These are phyloP conservation scores for Paxillus ammoniavirescens DNA, from an alignment of 768 basidiomycete species.

Conservation along the genomic window DNA sequence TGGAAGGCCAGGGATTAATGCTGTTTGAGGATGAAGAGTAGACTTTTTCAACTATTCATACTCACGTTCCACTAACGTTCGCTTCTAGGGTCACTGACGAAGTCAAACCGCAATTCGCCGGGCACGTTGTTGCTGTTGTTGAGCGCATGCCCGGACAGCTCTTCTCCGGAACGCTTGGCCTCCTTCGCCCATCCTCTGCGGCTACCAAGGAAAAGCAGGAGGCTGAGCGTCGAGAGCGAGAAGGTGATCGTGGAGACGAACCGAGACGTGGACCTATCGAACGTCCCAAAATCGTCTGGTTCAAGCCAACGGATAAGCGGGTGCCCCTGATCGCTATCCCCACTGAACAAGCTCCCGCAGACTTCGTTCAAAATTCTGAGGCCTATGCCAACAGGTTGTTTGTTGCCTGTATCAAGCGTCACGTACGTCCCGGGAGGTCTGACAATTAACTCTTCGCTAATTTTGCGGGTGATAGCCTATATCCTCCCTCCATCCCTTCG, in stretches of 20 bases:
- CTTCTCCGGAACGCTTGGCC: slow-evolving; percentile 95
- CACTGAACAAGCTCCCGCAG: slow-evolving; percentile 94
- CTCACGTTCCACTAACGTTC: slow-evolving; percentile 10
- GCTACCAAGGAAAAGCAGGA: slow-evolving; percentile 99
- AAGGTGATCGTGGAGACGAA: slow-evolving; percentile 88
- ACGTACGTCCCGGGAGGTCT: slow-evolving; percentile 53
- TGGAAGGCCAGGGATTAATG: slow-evolving; percentile 96
- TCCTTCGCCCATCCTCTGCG: slow-evolving; percentile 92
- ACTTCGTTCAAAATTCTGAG: slow-evolving; percentile 95
- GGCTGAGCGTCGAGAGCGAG: slow-evolving; percentile 94
- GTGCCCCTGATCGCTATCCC: slow-evolving; percentile 98
- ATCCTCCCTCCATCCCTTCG: slow-evolving; percentile 97
- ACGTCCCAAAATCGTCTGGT: slow-evolving; percentile 99
- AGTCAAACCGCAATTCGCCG: slow-evolving; percentile 96
- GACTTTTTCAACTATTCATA: slow-evolving; percentile 21
- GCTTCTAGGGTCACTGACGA: slow-evolving; percentile 86
- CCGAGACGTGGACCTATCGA: slow-evolving; percentile 76
- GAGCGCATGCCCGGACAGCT: slow-evolving; percentile 99
- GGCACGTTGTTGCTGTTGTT: slow-evolving; percentile 99
- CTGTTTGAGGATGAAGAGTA: slow-evolving; percentile 98
- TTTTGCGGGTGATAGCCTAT: slow-evolving; percentile 56
- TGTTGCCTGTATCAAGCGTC: slow-evolving; percentile 97
- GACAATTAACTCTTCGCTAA: slow-evolving; percentile 14
- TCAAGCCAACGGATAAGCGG: slow-evolving; percentile 99
- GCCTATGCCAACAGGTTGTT: slow-evolving; percentile 88